Evolutionary conservation across 2,329 filamentous ascomycete species (phyloP).

Genomic region (Drechslerella stenobrocha): DNA sequence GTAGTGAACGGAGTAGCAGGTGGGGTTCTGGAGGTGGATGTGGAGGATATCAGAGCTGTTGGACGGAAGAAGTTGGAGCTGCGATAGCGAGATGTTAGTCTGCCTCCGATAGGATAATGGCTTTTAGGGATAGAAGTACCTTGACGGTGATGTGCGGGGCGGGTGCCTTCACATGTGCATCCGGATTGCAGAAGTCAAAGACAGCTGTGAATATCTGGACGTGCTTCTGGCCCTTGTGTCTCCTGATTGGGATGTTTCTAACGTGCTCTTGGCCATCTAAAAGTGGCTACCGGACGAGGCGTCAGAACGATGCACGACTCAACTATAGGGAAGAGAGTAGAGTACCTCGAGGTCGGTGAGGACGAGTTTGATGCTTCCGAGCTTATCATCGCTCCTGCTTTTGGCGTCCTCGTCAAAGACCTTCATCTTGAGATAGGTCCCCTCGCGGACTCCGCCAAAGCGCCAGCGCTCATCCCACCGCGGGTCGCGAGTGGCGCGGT

Average conservation of each 20-base stretch:
- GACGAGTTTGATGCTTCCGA: constrained; percentile 40
- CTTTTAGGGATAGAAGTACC: constrained; percentile 9
- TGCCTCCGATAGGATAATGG: background rate
- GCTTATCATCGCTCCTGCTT: constrained; percentile 26
- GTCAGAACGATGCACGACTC: background rate
- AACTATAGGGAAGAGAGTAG: background rate
- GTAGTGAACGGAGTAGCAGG: constrained; percentile 37
- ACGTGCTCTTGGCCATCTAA: constrained; percentile 29
- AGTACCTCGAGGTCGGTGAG: constrained; percentile 25
- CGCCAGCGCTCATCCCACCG: constrained; percentile 42
- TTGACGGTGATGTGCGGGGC: constrained; percentile 32
- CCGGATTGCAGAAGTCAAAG: constrained; percentile 42
- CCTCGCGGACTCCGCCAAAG: constrained; percentile 32
- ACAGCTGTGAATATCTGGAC: constrained; percentile 34
- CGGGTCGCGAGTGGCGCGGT: constrained; percentile 35
- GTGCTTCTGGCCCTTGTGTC: constrained; percentile 34
- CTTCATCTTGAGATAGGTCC: constrained; percentile 46
- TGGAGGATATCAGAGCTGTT: background rate
- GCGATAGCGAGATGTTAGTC: too few species aligned
- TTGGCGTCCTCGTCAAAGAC: constrained; percentile 38
- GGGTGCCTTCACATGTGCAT: constrained; percentile 12
- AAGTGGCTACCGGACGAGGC: constrained; percentile 6
- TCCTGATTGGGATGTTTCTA: constrained; percentile 21
- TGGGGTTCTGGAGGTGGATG: constrained; percentile 25
- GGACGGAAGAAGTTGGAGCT: constrained; percentile 35